These are phyloP conservation scores for Cladosporium halotolerans DNA, from an alignment of 2,329 filamentous ascomycete species.

Conservation along the genomic window DNA sequence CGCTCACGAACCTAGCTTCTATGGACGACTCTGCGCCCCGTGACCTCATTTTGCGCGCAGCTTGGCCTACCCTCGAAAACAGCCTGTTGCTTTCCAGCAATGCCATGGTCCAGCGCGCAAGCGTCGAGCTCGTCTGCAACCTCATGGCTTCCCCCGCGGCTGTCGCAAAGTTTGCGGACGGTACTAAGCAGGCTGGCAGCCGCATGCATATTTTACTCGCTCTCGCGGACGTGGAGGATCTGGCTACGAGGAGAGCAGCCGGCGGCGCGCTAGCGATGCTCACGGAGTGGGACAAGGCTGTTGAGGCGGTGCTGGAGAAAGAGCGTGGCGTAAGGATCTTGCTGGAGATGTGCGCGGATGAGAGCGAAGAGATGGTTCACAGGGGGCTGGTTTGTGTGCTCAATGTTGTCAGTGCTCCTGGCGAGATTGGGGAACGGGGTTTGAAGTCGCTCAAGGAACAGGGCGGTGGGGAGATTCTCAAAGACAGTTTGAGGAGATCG, in stretches of 20 bases:
- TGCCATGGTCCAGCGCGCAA: constrained; percentile 68
- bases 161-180: constrained; percentile 63
- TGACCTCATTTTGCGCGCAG: constrained; percentile 62
- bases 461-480: constrained; percentile 62
- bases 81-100: constrained; percentile 74
- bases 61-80: constrained; percentile 75
- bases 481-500: constrained; percentile 62
- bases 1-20: constrained; percentile 88
- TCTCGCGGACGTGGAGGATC: constrained; percentile 78
- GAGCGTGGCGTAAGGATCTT: constrained; percentile 69
- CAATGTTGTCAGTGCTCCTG: constrained; percentile 66
- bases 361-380: constrained; percentile 57
- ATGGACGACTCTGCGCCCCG: constrained; percentile 57
- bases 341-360: constrained; percentile 71
- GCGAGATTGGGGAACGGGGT: constrained; percentile 57
- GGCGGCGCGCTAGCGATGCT: constrained; percentile 83
- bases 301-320: constrained; percentile 62
- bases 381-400: constrained; percentile 59
- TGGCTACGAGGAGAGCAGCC: constrained; percentile 71
- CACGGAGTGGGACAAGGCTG: constrained; percentile 69
- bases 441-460: constrained; percentile 54
- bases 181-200: constrained; percentile 59
- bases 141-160: constrained; percentile 65
- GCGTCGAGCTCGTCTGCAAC: constrained; percentile 88
- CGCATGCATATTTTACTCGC: constrained; percentile 80